Percentiles rank a stretch among this genome's conserved stretches.
phyloP scores from a whole-genome alignment of 208 protist genomes.

The Naegleria gruberi region DNA sequence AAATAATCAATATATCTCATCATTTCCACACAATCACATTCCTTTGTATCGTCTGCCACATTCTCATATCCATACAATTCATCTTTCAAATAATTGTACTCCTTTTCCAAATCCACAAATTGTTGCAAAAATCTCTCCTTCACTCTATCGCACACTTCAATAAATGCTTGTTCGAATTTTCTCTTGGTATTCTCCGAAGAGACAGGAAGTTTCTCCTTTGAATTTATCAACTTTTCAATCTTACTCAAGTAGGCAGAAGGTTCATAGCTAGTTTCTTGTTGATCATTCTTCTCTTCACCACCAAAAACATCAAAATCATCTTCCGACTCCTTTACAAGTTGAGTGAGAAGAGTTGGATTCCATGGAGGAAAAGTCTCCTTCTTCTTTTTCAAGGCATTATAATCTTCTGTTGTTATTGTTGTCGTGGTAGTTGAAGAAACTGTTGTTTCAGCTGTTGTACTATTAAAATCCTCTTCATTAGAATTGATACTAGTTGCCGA shows the following conservation, averaged over 20 bases:
- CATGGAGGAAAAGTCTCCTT: background rate
- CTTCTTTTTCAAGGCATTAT: background rate
- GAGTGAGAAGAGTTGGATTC: background rate
- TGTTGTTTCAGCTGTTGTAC: background rate
- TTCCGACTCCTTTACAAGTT: background rate
- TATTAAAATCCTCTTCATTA: background rate
- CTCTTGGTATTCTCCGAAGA: background rate
- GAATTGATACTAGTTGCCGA: background rate
- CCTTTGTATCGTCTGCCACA: no score
- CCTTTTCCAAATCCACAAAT: background rate
- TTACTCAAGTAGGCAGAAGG: background rate
- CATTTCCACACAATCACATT: no score
- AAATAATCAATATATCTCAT: background rate
- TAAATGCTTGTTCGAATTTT: background rate
- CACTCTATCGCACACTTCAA: background rate
- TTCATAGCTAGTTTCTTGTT: background rate
- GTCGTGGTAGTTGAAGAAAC: background rate
- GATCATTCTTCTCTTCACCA: background rate
- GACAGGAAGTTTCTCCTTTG: background rate
- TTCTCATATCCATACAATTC: background rate
- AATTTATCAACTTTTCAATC: background rate
- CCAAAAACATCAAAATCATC: background rate
- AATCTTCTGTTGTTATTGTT: background rate
- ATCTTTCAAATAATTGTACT: background rate
- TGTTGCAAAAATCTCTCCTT: background rate